phyloP scores from a whole-genome alignment of 2,329 filamentous ascomycete genomes.

The Cladophialophora psammophila region DNA sequence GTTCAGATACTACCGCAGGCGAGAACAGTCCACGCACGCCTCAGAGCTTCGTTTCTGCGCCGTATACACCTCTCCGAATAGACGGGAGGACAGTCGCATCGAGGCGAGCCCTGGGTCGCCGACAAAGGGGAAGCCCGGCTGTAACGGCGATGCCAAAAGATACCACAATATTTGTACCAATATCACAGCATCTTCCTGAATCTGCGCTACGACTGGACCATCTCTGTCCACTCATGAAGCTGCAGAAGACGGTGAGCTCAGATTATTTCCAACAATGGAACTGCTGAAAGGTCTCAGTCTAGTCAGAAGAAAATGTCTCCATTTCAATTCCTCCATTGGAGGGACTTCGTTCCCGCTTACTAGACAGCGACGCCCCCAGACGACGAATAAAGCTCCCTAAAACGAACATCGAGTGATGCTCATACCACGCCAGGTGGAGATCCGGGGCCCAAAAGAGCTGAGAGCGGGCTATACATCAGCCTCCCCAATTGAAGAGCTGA shows the following conservation, averaged over 20 bases:
- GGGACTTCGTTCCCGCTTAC: constrained; percentile 10
- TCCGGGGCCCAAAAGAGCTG: constrained; percentile 13
- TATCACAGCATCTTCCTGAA: constrained; percentile 2
- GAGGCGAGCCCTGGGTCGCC: constrained; percentile 2
- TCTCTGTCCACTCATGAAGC: constrained; percentile 1
- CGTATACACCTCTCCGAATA: not conserved
- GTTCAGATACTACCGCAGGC: not conserved
- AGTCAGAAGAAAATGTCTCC: constrained; percentile 6
- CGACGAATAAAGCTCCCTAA: not conserved
- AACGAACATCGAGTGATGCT: constrained; percentile 3
- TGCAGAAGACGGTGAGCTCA: constrained; percentile 7
- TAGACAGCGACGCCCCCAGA: not conserved
- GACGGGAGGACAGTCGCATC: not conserved
- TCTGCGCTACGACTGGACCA: constrained; percentile 13
- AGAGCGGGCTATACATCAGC: constrained; percentile 6
- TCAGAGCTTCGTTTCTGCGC: not conserved
- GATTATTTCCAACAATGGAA: constrained; percentile 13
- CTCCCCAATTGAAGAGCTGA: constrained; percentile 19
- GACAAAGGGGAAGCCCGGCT: constrained; percentile 5
- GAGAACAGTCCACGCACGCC: constrained; percentile 1
- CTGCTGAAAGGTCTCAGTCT: constrained; percentile 1
- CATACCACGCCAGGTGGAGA: not conserved
- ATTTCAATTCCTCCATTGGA: constrained; percentile 7
- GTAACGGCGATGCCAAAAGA: constrained; percentile 2
- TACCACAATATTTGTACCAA: constrained; percentile 15